Base-by-base conservation (phyloP, 371 early-diverging fungal species). In the Mucor saturninus region DNA sequence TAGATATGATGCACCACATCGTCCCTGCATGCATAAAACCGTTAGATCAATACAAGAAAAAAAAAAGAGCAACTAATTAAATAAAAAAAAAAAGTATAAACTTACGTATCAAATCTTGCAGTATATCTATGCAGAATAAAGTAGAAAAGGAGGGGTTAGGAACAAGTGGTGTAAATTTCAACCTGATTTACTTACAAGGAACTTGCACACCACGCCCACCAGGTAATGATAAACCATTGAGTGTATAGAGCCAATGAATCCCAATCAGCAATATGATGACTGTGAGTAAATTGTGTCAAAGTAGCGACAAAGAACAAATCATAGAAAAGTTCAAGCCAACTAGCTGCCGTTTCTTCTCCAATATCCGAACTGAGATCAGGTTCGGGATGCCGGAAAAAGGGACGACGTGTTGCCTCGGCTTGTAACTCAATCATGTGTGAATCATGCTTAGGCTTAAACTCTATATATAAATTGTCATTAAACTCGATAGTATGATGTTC, bases 251-350 rank as follows among this genome's bases (percentile, higher is more conserved):
- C 78, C n/a, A 86, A 64, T 0, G 86, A 80, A 0, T 59, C 70
- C 84, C 79, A 74, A 52, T 83, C 80, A n/a, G 78, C 81, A 42
- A 86, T 86, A 43, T 80, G 80, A 61, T 84, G 84, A 26, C 69
- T 75, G 46, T 86, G 86, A 0, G 86, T 86, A 56, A 86, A 86
- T 48, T 84, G 75, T 5, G 83, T 81, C 56, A 86, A 61, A 4
- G 82, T 86, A 6, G 86, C 86, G 0, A 86, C 81, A 56, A 79
- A 86, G 38, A 86, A 77, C 4, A 86, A 58, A 59, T 86, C 86
- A 67, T 84, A 86, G 51, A 86, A 86, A 6, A 86, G 64, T 46
- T 86, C 86, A 30, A 83, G 64, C 83, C 76, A 80, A 11, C 75
- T 75, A 6, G 82, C 77, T 9, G 82, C 79, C 15, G 77, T 81